Base-by-base conservation (phyloP, 2,329 filamentous ascomycete genomes). In the Diplodia intermedia region DNA sequence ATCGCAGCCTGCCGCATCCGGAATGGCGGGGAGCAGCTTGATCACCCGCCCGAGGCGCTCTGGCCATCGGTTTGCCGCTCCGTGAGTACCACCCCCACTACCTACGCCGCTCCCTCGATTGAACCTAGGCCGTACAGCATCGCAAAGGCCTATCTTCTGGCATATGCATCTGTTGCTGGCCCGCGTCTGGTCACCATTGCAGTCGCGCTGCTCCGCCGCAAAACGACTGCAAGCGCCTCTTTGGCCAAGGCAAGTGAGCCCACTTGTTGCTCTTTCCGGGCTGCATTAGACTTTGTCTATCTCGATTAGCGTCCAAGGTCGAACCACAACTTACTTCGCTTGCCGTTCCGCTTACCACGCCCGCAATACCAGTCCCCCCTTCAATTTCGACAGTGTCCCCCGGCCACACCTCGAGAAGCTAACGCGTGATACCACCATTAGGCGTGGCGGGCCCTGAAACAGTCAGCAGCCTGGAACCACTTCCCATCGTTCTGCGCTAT, bases 401-500 rank as follows among this genome's bases (percentile, higher is more conserved):
- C 54, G 53, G 55, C 18, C 31, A 26, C 26, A 47, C 49, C 14
- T 61, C 20, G 18, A 38, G 53, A 65, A 69, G 60, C 68, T 73
- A 77, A 67, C 76, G 71, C 43, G 43, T 52, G 20, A 31, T 26
- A 20, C 4, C 38, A 61, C 54, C 26, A 68, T 54, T 68, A 84
- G 82, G 69, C 83, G 55, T 70, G 71, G 54, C 73, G 72, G 47
- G 76, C 81, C 60, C 72, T 85, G 38, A 75, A 74, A 47, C 74
- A 76, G 69, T 77, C 81, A 31, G 71, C 83, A 43, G 79, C 79
- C 47, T 71, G 81, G 50, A 79, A 85, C 71, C 80, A 81, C 61
- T 86, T 87, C 70, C 83, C 85, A 40, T 78, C 84, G 3, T 85
- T 84, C 69, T 86, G 85, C 73, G 86, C 81, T 53, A 71, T 81